phyloP scores from a whole-genome alignment of 2,329 filamentous ascomycete species.

The Botrytis pseudocinerea region DNA sequence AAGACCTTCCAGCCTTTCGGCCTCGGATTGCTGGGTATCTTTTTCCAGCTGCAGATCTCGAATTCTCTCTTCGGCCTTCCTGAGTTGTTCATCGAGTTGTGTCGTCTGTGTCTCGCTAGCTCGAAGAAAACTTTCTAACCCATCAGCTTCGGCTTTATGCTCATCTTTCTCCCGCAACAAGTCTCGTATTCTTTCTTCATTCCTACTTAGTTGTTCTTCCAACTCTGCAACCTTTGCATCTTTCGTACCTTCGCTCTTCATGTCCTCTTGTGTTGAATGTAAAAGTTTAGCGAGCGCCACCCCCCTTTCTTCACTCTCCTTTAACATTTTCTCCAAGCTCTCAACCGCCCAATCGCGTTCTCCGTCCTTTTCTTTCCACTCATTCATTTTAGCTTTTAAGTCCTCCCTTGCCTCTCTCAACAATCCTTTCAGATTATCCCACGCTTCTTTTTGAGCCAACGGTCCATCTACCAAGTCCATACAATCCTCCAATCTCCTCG shows the following conservation, averaged over 20 bases:
- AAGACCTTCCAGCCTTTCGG: neutral
- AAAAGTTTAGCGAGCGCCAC: neutral
- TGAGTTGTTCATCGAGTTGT: slow-evolving; percentile 7
- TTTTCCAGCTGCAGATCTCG: neutral
- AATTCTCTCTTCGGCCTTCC: neutral
- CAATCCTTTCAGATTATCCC: neutral
- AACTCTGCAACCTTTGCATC: neutral
- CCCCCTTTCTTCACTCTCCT: slow-evolving; percentile 3
- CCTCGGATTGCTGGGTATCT: neutral
- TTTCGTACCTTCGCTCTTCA: neutral
- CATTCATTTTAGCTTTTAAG: neutral
- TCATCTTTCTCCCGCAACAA: neutral
- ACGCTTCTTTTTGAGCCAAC: slow-evolving; percentile 5
- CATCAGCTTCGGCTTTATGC: slow-evolving; percentile 9
- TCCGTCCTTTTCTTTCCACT: neutral
- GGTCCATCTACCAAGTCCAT: slow-evolving; percentile 22
- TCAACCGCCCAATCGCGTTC: slow-evolving; percentile 4
- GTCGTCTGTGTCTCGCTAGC: neutral
- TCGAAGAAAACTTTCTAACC: neutral
- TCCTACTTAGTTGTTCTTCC: neutral
- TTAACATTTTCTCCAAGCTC: neutral
- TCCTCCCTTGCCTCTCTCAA: neutral
- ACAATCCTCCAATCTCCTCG: slow-evolving; percentile 16
- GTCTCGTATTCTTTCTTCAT: neutral
- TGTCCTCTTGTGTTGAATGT: neutral